Evolutionary conservation across 2,329 filamentous ascomycete species (phyloP).

Genomic region (Tolypocladium inflatum): DNA sequence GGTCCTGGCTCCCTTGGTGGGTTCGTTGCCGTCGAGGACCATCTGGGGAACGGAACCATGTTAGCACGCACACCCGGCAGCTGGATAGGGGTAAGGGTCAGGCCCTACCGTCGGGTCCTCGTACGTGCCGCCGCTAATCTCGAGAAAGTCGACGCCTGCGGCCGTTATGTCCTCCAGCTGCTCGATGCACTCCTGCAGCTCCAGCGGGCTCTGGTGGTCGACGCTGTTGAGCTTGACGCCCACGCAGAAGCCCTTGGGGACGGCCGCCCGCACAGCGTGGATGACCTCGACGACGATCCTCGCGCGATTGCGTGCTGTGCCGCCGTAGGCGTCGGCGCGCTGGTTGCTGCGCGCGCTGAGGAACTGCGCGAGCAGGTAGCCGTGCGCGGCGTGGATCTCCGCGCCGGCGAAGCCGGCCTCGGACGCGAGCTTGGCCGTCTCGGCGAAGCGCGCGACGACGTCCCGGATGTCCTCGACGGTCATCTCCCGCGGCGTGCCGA

Average conservation of each 20-base stretch:
- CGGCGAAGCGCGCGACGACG: conserved; percentile 42
- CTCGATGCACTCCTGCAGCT: conserved; percentile 43
- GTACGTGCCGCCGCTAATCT: conserved; percentile 56
- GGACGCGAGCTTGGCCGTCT: conserved; percentile 36
- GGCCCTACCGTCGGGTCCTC: conserved; percentile 36
- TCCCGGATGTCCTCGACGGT: conserved; percentile 40
- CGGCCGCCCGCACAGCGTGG: conserved; percentile 27
- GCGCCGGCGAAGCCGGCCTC: conserved; percentile 36
- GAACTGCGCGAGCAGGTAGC: conserved; percentile 49
- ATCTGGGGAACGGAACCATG: background rate
- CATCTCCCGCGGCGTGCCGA: conserved; percentile 49
- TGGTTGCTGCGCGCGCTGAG: conserved; percentile 38
- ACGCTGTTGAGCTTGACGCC: conserved; percentile 48
- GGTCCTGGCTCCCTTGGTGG: conserved; percentile 20
- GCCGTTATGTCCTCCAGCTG: conserved; percentile 43
- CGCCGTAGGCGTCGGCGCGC: conserved; percentile 47
- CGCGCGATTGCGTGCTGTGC: conserved; percentile 35
- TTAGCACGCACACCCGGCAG: background rate
- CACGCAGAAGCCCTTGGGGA: conserved; percentile 33
- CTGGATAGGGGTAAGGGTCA: background rate
- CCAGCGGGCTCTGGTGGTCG: conserved; percentile 39
- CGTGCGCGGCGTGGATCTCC: conserved; percentile 41
- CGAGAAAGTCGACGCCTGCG: conserved; percentile 54
- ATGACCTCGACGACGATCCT: conserved; percentile 42
- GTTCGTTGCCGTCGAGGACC: background rate